Evolutionary conservation across 257 asterid species (phyloP).

Genomic region (Penstemon newberryi): DNA sequence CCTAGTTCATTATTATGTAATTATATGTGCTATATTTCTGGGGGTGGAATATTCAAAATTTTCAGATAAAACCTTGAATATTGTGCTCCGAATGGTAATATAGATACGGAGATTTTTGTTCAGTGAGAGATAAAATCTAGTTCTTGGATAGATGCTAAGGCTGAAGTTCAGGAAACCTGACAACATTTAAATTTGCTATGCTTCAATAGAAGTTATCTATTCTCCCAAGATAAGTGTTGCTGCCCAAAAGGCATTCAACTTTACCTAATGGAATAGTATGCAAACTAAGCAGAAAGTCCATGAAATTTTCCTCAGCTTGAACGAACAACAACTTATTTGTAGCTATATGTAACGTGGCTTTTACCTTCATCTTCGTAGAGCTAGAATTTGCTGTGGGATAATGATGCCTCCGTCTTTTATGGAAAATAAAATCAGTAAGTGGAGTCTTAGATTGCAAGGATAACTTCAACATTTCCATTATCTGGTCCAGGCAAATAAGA

Average conservation of each 20-base stretch:
- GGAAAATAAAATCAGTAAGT: slow-evolving; percentile 23
- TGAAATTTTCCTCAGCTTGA: slow-evolving; percentile 25
- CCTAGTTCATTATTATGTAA: background rate
- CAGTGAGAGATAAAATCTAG: slow-evolving; percentile 15
- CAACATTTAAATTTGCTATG: background rate
- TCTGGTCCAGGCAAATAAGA: slow-evolving; percentile 2
- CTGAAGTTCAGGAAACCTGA: slow-evolving; percentile 22
- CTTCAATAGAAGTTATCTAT: slow-evolving; percentile 26
- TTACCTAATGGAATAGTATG: slow-evolving; percentile 24
- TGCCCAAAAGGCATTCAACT: slow-evolving; percentile 11
- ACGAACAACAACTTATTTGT: slow-evolving; percentile 24
- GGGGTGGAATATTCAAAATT: background rate
- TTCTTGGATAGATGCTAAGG: background rate
- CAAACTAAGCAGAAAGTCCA: slow-evolving; percentile 22
- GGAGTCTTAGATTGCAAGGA: slow-evolving; percentile 19
- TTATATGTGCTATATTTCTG: background rate
- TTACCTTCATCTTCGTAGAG: slow-evolving; percentile 15
- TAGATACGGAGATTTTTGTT: background rate
- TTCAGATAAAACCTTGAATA: background rate
- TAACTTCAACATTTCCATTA: slow-evolving; percentile 22
- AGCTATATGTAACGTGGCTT: slow-evolving; percentile 21
- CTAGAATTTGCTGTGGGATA: background rate
- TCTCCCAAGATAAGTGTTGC: background rate
- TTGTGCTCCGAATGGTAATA: background rate
- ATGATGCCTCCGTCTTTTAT: no score